Conservation (phyloP, 2,329 filamentous ascomycete genomes). For the Pyricularia sp. region DNA sequence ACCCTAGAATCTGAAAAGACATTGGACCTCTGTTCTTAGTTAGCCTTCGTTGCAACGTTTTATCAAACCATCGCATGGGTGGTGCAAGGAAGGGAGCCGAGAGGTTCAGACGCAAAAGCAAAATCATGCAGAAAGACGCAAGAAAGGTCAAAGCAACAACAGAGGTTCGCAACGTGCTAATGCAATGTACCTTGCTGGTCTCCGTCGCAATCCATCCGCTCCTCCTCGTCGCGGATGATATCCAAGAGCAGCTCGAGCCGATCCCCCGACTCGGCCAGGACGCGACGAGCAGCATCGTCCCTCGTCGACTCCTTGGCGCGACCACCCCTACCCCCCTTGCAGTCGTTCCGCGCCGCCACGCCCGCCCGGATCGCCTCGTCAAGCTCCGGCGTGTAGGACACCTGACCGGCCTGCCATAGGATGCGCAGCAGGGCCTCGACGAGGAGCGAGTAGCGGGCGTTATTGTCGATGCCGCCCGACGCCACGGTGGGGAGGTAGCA, state of each 20-base stretch:
- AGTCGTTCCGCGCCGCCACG: conserved; percentile 30
- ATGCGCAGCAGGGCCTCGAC: conserved; percentile 52
- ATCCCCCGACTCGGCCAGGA: conserved; percentile 29
- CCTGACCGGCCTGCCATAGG: conserved; percentile 23
- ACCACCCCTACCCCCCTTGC: conserved; percentile 23
- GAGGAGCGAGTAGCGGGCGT: conserved; percentile 58
- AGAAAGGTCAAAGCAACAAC: neutral
- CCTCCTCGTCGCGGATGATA: conserved; percentile 15
- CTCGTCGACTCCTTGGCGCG: conserved; percentile 20
- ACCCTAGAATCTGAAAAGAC: neutral
- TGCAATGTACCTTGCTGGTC: neutral
- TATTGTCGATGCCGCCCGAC: conserved; percentile 49
- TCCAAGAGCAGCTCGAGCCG: conserved; percentile 28
- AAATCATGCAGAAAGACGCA: neutral
- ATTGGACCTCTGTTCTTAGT: neutral
- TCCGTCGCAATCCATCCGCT: neutral
- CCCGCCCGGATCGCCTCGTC: conserved; percentile 29
- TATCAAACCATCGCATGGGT: neutral
- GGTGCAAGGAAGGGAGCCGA: neutral
- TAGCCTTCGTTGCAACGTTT: neutral
- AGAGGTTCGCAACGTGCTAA: neutral
- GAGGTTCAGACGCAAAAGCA: neutral
- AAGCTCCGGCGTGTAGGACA: conserved; percentile 23
- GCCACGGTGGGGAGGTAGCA: conserved; percentile 57
- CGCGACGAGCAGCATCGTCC: conserved; percentile 25